phyloP scores from a whole-genome alignment of 1,284 basidiomycete species.

The Cystobasidiaceae sp. region DNA sequence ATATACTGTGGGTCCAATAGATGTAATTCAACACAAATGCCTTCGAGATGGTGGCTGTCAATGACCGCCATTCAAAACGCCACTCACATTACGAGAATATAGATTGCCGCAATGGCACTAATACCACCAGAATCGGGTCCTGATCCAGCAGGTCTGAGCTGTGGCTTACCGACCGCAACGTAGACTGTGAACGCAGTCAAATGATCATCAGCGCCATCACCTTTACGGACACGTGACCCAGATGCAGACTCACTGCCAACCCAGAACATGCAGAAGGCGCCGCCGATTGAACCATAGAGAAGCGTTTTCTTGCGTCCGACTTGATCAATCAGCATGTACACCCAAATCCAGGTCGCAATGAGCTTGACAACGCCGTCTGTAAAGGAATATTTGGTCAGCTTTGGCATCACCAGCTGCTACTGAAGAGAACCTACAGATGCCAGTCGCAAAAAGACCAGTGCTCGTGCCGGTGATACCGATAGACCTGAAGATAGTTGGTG shows the following conservation, averaged over 20 bases:
- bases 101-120: neutral
- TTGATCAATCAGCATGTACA: slow-evolving; percentile 54
- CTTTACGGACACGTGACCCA: too few species aligned
- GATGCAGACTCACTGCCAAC: neutral
- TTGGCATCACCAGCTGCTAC: neutral
- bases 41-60: too few species aligned
- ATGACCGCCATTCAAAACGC: neutral
- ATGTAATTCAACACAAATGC: neutral
- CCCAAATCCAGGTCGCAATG: slow-evolving; percentile 50
- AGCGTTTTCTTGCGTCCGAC: slow-evolving; percentile 53
- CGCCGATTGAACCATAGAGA: slow-evolving; percentile 38
- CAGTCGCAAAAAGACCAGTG: slow-evolving; percentile 66
- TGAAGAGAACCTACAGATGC: slow-evolving; percentile 63
- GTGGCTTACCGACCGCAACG: neutral
- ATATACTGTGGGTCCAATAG: neutral
- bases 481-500: slow-evolving; percentile 54
- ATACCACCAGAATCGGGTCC: neutral
- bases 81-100: neutral
- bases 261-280: slow-evolving; percentile 33
- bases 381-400: neutral
- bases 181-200: neutral
- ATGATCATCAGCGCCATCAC: neutral
- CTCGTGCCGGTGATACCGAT: slow-evolving; percentile 57
- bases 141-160: neutral
- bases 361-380: slow-evolving; percentile 7